Base-by-base conservation (phyloP, 2,329 filamentous ascomycete species). In the Stemphylium lycopersici region DNA sequence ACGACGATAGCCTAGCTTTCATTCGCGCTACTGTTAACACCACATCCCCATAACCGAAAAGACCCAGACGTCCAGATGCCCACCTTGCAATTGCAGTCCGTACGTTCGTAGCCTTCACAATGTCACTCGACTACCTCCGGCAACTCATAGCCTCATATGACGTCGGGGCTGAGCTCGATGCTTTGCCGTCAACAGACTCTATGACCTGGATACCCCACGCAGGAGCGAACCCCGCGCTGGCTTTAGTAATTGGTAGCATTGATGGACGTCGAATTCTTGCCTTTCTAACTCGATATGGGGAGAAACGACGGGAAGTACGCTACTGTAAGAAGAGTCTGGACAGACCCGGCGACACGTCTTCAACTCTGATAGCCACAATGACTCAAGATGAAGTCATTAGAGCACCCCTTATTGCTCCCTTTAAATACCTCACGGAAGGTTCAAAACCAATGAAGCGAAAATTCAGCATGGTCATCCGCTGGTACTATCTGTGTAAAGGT, bases 381-480 rank as follows among this genome's bases (percentile, higher is more conserved):
- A 37, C 29, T 3, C 44, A 44, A 22, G 51, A 60, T 31, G 44
- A 55, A 6, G 51, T 53, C 16, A 24, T 55, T 3, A 29, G 26
- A n/a, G n/a, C 31, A 16, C 13, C 44, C 24, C 58, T 60, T 15
- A n/a, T 44, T 38, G 36, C 44, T 11, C 58, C 58, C 1, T 60
- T 60, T 24, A 58, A 48, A 33, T 41, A 58, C 31, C 24, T 46
- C 20, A 38, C 44, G 12, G 40, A 45, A 10, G 16, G 16, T 10
- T 16, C 37, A 2, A 50, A 50, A 13, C 7, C 36, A 3, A 54
- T 43, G 37, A 56, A 58, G 37, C 18, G 48, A 2, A 55, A 43
- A 33, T 52, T 60, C 18, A 53, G 48, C 31, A 45, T 50, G 33
- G 20, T 58, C 4, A 43, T 60, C 12, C 43, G 49, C n/a, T 56